Percentiles rank a stretch among this genome's conserved stretches.
Evolutionary conservation across 179 eudicot species (phyloP).

Genomic region (Corrigiola litoralis): DNA sequence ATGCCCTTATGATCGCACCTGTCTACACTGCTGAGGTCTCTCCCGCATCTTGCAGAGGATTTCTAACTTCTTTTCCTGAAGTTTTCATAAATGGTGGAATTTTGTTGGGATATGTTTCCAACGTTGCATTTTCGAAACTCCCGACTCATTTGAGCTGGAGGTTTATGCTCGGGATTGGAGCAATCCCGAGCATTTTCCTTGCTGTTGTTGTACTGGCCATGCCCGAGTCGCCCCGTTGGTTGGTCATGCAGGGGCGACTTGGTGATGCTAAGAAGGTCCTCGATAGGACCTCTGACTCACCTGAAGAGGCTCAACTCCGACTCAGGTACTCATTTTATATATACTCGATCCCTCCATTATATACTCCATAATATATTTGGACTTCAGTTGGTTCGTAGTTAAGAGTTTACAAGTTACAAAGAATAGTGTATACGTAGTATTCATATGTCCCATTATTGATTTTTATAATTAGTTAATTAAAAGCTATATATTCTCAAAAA

Average conservation of each 20-base stretch:
- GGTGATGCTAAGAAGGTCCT: constrained; percentile 53
- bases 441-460: no score
- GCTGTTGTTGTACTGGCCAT: constrained; percentile 50
- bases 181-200: constrained; percentile 44
- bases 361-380: not conserved
- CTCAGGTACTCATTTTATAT: constrained; percentile 20
- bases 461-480: no score
- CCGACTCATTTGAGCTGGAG: constrained; percentile 56
- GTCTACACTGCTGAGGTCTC: constrained; percentile 79
- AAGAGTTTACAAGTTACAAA: no score
- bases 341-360: not conserved
- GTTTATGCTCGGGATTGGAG: constrained; percentile 71
- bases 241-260: constrained; percentile 58
- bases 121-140: constrained; percentile 49
- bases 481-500: no score
- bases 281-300: constrained; percentile 44
- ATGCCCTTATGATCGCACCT: constrained; percentile 80
- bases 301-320: constrained; percentile 44
- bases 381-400: not conserved
- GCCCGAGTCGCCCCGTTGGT: constrained; percentile 86
- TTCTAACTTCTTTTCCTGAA: constrained; percentile 68
- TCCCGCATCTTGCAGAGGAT: constrained; percentile 59
- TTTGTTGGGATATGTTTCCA: constrained; percentile 46
- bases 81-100: constrained; percentile 62
- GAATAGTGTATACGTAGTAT: no score